A percentile compares a stretch with the other conserved stretches of the same genome.
Conservation (phyloP, 1,284 basidiomycete species). For the Athelia sp. region DNA sequence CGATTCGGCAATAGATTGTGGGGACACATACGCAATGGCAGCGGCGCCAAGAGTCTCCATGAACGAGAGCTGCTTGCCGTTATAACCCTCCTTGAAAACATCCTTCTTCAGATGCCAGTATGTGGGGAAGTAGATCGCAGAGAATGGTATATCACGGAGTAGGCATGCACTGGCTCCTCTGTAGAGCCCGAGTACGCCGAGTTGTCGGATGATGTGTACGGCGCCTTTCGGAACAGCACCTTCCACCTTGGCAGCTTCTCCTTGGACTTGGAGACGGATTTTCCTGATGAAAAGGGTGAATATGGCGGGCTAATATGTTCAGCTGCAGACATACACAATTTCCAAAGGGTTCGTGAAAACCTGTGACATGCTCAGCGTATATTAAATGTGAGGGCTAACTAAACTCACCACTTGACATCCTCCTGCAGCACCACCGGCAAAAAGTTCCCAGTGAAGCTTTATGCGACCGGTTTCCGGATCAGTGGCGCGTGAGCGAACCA, state of each 20-base stretch:
- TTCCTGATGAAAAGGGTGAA: slow-evolving; percentile 48
- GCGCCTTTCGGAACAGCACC: slow-evolving; percentile 82
- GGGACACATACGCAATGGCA: slow-evolving; percentile 74
- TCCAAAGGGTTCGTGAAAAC: slow-evolving; percentile 95
- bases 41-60: slow-evolving; percentile 85
- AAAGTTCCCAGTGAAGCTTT: slow-evolving; percentile 78
- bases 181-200: slow-evolving; percentile 92
- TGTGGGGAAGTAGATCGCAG: slow-evolving; percentile 76
- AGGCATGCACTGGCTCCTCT: slow-evolving; percentile 86
- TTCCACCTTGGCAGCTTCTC: slow-evolving; percentile 86
- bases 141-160: slow-evolving; percentile 93
- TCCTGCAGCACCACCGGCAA: slow-evolving; percentile 92
- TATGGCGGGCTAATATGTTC: slow-evolving; percentile 1
- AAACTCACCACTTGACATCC: slow-evolving; percentile 92
- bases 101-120: slow-evolving; percentile 90
- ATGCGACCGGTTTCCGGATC: slow-evolving; percentile 96
- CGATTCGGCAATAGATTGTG: slow-evolving; percentile 4
- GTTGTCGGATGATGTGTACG: slow-evolving; percentile 86
- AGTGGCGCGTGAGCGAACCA: slow-evolving; percentile 79
- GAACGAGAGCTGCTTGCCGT: slow-evolving; percentile 91
- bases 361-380: slow-evolving; percentile 34
- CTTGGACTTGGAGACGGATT: slow-evolving; percentile 95
- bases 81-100: slow-evolving; percentile 92
- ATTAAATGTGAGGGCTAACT: background rate
- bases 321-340: slow-evolving; percentile 62